Evolutionary conservation across 345 rosid species (phyloP).

Genomic region (Rhizophora mangle): DNA sequence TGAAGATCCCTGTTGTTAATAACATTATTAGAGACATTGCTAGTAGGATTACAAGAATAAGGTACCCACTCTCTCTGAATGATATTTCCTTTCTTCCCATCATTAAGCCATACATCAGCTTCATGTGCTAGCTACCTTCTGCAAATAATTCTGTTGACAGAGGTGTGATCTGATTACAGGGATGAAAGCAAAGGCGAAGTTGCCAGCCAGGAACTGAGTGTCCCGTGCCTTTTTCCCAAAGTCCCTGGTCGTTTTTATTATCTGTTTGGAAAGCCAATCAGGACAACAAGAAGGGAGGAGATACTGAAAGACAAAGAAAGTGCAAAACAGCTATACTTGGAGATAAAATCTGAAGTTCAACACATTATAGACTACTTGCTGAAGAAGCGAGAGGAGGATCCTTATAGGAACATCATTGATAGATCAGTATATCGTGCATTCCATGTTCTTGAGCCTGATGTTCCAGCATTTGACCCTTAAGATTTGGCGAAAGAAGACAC

Average conservation of each 20-base stretch:
- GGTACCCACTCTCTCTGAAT: slow-evolving; percentile 16
- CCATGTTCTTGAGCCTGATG: neutral
- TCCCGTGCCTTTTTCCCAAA: slow-evolving; percentile 28
- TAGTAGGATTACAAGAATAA: slow-evolving; percentile 9
- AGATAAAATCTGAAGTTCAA: slow-evolving; percentile 28
- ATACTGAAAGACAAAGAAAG: slow-evolving; percentile 21
- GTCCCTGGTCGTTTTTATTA: slow-evolving; percentile 33
- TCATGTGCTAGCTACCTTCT: neutral
- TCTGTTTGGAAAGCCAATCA: slow-evolving; percentile 36
- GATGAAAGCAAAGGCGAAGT: slow-evolving; percentile 22
- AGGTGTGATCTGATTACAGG: slow-evolving; percentile 12
- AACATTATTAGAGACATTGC: neutral
- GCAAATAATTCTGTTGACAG: neutral
- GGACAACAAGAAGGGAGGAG: slow-evolving; percentile 28
- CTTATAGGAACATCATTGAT: slow-evolving; percentile 24
- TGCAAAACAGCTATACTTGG: slow-evolving; percentile 23
- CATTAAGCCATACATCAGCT: neutral
- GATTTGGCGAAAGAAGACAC: neutral
- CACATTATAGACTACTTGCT: slow-evolving; percentile 17
- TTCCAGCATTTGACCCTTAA: slow-evolving; percentile 3
- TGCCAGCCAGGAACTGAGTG: slow-evolving; percentile 17
- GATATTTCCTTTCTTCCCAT: neutral
- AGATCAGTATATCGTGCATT: neutral
- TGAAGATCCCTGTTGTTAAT: slow-evolving; percentile 30
- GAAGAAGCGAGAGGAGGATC: slow-evolving; percentile 31